Conservation (phyloP, 495 filamentous ascomycete species). For the Extremus antarcticus region DNA sequence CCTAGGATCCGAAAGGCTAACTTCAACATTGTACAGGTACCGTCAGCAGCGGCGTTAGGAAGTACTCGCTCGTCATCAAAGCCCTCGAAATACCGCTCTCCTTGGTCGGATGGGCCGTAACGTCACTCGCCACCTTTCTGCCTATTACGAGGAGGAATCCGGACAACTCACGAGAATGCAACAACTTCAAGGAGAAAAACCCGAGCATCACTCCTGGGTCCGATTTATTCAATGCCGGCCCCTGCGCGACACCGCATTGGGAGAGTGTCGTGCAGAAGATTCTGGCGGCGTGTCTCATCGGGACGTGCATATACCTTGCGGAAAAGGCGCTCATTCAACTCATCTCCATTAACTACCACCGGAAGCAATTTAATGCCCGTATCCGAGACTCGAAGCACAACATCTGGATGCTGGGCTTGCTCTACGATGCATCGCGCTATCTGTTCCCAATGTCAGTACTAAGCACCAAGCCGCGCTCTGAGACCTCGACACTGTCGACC, state of each 20-base stretch:
- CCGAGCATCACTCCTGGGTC: background rate
- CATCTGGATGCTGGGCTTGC: constrained; percentile 61
- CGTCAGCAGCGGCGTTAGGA: constrained; percentile 80
- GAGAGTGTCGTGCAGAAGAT: constrained; percentile 55
- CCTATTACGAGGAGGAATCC: constrained; percentile 49
- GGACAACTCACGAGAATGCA: constrained; percentile 14
- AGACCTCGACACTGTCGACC: too few species aligned
- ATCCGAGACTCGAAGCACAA: constrained; percentile 85
- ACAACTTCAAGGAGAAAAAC: constrained; percentile 1
- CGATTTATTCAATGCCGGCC: background rate
- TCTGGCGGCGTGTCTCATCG: constrained; percentile 65
- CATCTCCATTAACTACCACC: constrained; percentile 90
- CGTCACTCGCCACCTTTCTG: constrained; percentile 67
- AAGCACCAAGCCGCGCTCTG: too few species aligned
- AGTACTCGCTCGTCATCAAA: constrained; percentile 75
- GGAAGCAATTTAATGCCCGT: constrained; percentile 76
- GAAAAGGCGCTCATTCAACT: constrained; percentile 83
- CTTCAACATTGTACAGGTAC: too few species aligned
- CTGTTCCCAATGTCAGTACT: constrained; percentile 85
- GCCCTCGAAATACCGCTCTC: constrained; percentile 76
- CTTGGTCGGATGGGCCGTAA: constrained; percentile 75
- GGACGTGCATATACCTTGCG: constrained; percentile 61
- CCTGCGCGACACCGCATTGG: constrained; percentile 35
- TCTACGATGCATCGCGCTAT: constrained; percentile 79
- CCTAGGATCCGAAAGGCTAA: too few species aligned